Percentiles rank a stretch among this genome's conserved stretches.
Conservation (phyloP, 1,139 yeast genomes). For the Debaryomyces robertsiae region DNA sequence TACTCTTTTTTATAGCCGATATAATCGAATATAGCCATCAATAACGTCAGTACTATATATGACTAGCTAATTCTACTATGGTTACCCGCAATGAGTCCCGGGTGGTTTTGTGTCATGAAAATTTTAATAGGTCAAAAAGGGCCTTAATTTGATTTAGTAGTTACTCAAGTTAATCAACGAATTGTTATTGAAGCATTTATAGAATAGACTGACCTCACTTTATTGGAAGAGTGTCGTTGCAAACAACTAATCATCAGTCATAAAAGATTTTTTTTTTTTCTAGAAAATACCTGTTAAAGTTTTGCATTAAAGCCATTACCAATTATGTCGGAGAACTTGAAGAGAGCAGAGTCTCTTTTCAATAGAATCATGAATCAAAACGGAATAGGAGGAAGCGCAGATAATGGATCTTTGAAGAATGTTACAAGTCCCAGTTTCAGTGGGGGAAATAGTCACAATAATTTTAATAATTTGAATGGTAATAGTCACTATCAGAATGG, state of each 20-base stretch:
- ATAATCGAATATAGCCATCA: neutral
- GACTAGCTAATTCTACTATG: neutral
- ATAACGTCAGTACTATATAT: neutral
- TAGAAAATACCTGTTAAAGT: neutral
- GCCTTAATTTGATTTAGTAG: too few species aligned
- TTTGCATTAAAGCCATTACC: constrained; percentile 4
- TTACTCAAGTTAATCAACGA: neutral
- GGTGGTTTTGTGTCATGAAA: constrained; percentile 10
- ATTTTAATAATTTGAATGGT: constrained; percentile 10
- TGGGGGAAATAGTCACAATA: constrained; percentile 1
- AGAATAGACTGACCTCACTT: too few species aligned
- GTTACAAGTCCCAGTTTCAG: neutral
- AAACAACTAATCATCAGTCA: too few species aligned
- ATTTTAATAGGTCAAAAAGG: constrained; percentile 7
- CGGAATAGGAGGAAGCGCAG: constrained; percentile 12
- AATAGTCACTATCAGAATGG: constrained; percentile 11
- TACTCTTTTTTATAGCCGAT: neutral
- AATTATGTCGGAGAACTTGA: constrained; percentile 49
- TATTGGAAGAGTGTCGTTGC: too few species aligned
- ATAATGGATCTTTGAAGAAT: constrained; percentile 1
- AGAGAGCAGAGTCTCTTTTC: constrained; percentile 52
- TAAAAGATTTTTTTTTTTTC: neutral
- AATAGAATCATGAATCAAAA: constrained; percentile 51
- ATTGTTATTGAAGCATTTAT: constrained; percentile 4
- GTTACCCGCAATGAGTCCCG: constrained; percentile 9